Base-by-base conservation (phyloP, 768 basidiomycete species). In the Sporobolomyces pararoseus region DNA sequence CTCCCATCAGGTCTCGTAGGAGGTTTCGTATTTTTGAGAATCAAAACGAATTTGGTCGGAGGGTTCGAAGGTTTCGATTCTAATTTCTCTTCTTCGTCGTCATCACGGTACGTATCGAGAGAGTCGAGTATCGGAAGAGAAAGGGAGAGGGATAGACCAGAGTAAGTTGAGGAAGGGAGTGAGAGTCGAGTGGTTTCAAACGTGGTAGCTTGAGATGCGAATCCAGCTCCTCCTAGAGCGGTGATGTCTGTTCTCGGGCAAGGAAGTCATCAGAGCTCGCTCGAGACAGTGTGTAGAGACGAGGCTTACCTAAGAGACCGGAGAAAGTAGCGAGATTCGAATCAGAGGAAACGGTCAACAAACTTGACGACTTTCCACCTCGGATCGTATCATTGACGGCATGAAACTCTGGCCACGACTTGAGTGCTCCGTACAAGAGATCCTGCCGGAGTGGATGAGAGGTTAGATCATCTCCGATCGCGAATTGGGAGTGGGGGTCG, bases 161-260 rank as follows among this genome's bases (percentile, higher is more conserved):
- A 13, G 46, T 47, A 39, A n/a, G 2, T 2, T 0, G 31, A 34
- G 29, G 32, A 47, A 25, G 60, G 23, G 54, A 70, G 50, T 3
- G 49, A 42, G 23, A 72, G 65, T 7, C 68, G 55, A 10, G 63
- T 7, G 34, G 65, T 53, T 12, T 49, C 17, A 51, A 58, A 63
- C 49, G 34, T 27, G 17, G 72, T 59, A 3, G 68, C 59, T 46
- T 74, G 76, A 14, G 74, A 75, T 19, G 76, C 76, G 65, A 76
- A 76, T 4, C 76, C 76, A 9, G 76, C 76, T n/a, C 76, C 76
- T 23, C 74, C 76, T 35, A 76, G 58, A 12, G 76, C 60, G 25
- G 61, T 59, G 47, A 69, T 75, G 59, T 76, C 76, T 74, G 63
- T 32, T 4, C 46, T n/a, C n/a, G n/a, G n/a, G n/a, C n/a, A n/a